Evolutionary conservation across 1,284 basidiomycete species (phyloP), one percentile per base, ranked within the genome.

Genomic region (Neolentinus lepideus): DNA sequence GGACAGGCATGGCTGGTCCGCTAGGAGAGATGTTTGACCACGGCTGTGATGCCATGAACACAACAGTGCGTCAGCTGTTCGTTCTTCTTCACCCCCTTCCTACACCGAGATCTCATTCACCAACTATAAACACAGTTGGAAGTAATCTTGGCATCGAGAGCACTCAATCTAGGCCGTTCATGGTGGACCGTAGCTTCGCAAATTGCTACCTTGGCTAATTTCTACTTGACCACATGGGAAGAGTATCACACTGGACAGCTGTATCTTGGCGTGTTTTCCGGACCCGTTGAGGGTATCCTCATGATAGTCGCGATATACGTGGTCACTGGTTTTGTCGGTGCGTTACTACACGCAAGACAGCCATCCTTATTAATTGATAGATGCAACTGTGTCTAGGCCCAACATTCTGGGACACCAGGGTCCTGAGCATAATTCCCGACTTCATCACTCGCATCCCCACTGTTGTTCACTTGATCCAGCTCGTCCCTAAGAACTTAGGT

Each of bases 11-110:
- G 91, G 90, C 94, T 21, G 93, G 95, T 2, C 96, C 96, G 2
- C 75, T 98, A 19, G 96, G 96, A 19, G 92, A 98, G 69, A 85
- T 97, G 80, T 98, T 98, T 67, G 96, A 99, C 70, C 96, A 99
- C 71, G 97, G 94, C 79, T 92, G 88, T 63, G 92, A 94, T 66
- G 94, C 95, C 0, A 76, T 99, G 61, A 98, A 98, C 69, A 98
- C 96, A 0, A 96, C 93, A 55, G 91, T 93, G 65, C 62, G 79
- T 56, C 38, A 25, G 54, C 31, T 29, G 21, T 21, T 53, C 22
- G 26, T 31, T 35, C 46, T 19, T 11, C 35, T 12, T 9, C 56
- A 11, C 14, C 25, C 35, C 21, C 21, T 19, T 16, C 52, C 25
- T 16, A 35, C 45, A 24, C 19, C 27, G 19, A 21, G 51, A n/a